Base-by-base conservation (phyloP, 176 grass and related monocot species). In the Oryza meridionalis region DNA sequence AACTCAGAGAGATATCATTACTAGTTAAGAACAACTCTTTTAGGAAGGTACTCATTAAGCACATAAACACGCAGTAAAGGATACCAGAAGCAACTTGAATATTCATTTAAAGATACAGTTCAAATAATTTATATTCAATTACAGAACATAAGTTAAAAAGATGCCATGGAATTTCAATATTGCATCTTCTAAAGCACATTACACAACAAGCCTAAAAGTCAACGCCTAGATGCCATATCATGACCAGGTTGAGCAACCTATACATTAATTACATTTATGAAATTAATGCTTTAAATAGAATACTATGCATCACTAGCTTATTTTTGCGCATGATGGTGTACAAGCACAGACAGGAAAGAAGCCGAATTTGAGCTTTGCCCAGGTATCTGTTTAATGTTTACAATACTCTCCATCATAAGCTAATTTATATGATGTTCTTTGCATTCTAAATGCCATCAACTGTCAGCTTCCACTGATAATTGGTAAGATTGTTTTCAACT, bases 231-330 rank as follows among this genome's bases (percentile, higher is more conserved):
- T 76, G 17, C 73, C 25, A 51, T 58, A 33, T n/a, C 19, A 55
- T n/a, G 16, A 58, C 6, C 55, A 59, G 32, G 37, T 70, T 53
- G 24, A 40, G 21, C 31, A 40, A 37, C 29, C 22, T 17, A 24
- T 22, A 72, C n/a, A 72, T 32, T 31, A 88, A 72, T 29, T 83
- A 22, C 21, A 11, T 43, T 9, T 9, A 11, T 65, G n/a, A 22
- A 43, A 65, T 44, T 31, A 58, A 58, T 45, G 17, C 4, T 27
- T 84, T 25, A 67, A 17, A 2, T 19, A 84, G 69, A 82, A 78
- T 46, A 8, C 7, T 40, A 16, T 84, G 29, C 49, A 80, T 26
- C 19, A 80, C 1, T 77, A 15, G 7, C 12, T 77, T 74, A 37
- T 6, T 58, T 75, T 75, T 75, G 37, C 2, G 25, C 25, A 50